phyloP scores from a whole-genome alignment of 805 yeast genomes.

The Suhomyces sp. region DNA sequence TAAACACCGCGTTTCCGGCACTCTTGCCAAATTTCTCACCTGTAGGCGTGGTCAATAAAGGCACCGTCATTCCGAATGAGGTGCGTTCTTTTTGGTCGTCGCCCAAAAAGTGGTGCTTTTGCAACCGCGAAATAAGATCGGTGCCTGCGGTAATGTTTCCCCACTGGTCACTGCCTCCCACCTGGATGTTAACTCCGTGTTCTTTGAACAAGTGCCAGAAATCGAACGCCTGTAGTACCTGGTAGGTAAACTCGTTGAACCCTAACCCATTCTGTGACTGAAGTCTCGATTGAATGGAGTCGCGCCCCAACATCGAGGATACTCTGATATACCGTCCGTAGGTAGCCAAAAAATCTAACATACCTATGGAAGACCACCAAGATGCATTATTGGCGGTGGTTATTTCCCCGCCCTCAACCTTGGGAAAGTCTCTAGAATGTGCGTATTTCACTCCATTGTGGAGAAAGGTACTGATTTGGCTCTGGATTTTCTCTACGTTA shows the following conservation, averaged over 20 bases:
- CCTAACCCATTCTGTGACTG: slow-evolving; percentile 75
- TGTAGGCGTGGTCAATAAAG: slow-evolving; percentile 77
- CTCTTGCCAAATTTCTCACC: slow-evolving; percentile 97
- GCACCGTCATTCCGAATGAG: slow-evolving; percentile 78
- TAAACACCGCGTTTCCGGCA: slow-evolving; percentile 94
- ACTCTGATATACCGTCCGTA: slow-evolving; percentile 81
- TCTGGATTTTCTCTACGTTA: slow-evolving; percentile 58
- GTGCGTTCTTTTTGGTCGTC: slow-evolving; percentile 6
- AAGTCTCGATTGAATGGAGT: slow-evolving; percentile 76
- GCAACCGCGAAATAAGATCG: slow-evolving; percentile 71
- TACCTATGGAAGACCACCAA: slow-evolving; percentile 82
- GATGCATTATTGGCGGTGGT: slow-evolving; percentile 59
- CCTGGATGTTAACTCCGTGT: slow-evolving; percentile 65
- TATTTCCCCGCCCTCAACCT: slow-evolving; percentile 35
- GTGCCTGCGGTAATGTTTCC: slow-evolving; percentile 97
- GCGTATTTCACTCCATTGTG: slow-evolving; percentile 63
- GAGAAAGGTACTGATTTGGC: slow-evolving; percentile 63
- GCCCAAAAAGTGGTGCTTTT: slow-evolving; percentile 11
- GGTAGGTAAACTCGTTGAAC: slow-evolving; percentile 92
- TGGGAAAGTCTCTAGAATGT: slow-evolving; percentile 41
- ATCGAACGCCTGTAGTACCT: slow-evolving; percentile 89
- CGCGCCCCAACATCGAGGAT: slow-evolving; percentile 83
- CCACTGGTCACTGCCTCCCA: slow-evolving; percentile 98
- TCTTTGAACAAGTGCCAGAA: slow-evolving; percentile 73
- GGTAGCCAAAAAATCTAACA: slow-evolving; percentile 73